Percentiles rank a stretch among this genome's conserved stretches.
phyloP scores from a whole-genome alignment of 2,329 filamentous ascomycete species.

The Nothophoma quercina region DNA sequence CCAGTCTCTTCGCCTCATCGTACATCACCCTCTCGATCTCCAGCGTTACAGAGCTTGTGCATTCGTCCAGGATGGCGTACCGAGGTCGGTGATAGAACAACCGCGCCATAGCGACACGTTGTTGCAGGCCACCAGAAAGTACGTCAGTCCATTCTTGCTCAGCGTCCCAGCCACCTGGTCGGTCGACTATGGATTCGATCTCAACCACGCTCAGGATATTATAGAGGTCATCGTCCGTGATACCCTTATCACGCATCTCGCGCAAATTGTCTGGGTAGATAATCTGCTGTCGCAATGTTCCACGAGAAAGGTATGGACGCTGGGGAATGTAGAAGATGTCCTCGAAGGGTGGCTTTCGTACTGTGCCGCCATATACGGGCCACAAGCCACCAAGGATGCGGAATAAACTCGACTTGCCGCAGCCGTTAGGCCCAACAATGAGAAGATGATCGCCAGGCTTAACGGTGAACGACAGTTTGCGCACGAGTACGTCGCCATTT shows the following conservation, averaged over 20 bases:
- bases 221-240: conserved; percentile 82
- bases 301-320: conserved; percentile 88
- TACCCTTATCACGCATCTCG: conserved; percentile 83
- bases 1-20: conserved; percentile 88
- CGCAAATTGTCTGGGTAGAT: conserved; percentile 92
- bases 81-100: conserved; percentile 92
- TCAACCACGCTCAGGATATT: conserved; percentile 80
- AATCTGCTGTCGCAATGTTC: conserved; percentile 93
- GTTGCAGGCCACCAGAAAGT: conserved; percentile 89
- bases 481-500: conserved; percentile 91
- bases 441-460: conserved; percentile 87
- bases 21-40: conserved; percentile 98
- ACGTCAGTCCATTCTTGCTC: conserved; percentile 98
- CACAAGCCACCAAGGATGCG: conserved; percentile 94
- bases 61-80: conserved; percentile 97
- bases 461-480: conserved; percentile 85
- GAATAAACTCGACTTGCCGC: conserved; percentile 95
- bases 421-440: conserved; percentile 95
- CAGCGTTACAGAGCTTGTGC: conserved; percentile 91
- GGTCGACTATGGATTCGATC: conserved; percentile 81
- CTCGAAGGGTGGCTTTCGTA: conserved; percentile 87
- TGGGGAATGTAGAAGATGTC: conserved; percentile 99
- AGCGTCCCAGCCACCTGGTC: conserved; percentile 86
- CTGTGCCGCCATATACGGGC: conserved; percentile 95
- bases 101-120: conserved; percentile 94